Percentiles rank a stretch among this genome's conserved stretches.
These are phyloP conservation scores for Ascochyta viciae-villosae DNA, from an alignment of 2,329 filamentous ascomycete species.

Conservation along the genomic window DNA sequence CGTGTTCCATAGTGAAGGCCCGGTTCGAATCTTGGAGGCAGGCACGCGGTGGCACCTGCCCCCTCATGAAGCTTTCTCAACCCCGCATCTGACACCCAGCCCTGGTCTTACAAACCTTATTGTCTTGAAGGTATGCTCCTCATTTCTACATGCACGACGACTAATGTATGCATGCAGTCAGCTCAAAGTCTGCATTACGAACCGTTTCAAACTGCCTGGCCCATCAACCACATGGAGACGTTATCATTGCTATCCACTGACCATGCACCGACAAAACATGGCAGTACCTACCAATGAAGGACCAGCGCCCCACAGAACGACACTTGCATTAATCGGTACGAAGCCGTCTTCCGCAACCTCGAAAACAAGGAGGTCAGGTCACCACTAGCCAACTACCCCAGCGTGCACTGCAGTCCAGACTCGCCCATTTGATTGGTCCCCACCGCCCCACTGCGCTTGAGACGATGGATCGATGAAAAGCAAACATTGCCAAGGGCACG, in stretches of 20 bases:
- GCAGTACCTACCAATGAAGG: neutral
- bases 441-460: constrained; percentile 14
- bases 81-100: constrained; percentile 11
- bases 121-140: constrained; percentile 7
- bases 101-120: neutral
- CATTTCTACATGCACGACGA: neutral
- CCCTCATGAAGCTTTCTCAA: neutral
- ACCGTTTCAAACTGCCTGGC: neutral
- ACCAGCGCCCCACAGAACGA: neutral
- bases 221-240: neutral
- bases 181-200: neutral
- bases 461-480: constrained; percentile 11
- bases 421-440: constrained; percentile 9
- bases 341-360: constrained; percentile 9
- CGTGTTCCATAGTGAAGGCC: neutral
- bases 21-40: neutral
- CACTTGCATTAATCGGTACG: constrained; percentile 14
- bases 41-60: neutral
- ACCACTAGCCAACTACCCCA: neutral
- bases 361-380: constrained; percentile 3
- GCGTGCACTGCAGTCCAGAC: constrained; percentile 11
- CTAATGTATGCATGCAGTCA: constrained; percentile 12
- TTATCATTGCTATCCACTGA: constrained; percentile 1
- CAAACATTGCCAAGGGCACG: constrained; percentile 8
- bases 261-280: neutral